These are phyloP conservation scores for Rubia peregrina DNA, from an alignment of 305 asterid genomes.

Conservation along the genomic window DNA sequence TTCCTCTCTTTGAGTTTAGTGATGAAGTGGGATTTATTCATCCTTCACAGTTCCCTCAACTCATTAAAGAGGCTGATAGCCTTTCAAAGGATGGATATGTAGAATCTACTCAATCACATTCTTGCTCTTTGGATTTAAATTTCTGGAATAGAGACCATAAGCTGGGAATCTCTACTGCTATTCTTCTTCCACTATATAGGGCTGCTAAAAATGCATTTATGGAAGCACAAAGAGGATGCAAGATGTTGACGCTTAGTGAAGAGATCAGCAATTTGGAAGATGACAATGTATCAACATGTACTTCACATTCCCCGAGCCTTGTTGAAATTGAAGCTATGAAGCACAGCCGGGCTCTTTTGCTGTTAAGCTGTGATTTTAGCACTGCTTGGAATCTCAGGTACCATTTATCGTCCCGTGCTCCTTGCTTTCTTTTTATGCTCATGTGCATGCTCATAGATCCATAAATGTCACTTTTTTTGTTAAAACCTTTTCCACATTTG, in stretches of 20 bases:
- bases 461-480: not conserved
- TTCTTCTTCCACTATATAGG: slow-evolving; percentile 46
- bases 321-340: slow-evolving; percentile 29
- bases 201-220: slow-evolving; percentile 66
- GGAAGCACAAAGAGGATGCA: slow-evolving; percentile 42
- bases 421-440: not conserved
- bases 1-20: slow-evolving; percentile 26
- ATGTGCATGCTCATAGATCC: not conserved
- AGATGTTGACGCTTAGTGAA: slow-evolving; percentile 15
- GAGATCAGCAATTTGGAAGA: slow-evolving; percentile 23
- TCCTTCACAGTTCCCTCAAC: slow-evolving; percentile 57
- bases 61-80: slow-evolving; percentile 8
- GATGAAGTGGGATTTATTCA: slow-evolving; percentile 87
- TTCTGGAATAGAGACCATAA: slow-evolving; percentile 42
- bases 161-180: slow-evolving; percentile 24
- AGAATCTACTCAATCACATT: slow-evolving; percentile 17
- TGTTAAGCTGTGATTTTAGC: slow-evolving; percentile 83
- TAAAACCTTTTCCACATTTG: not conserved
- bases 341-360: slow-evolving; percentile 69
- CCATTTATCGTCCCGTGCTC: not conserved
- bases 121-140: slow-evolving; percentile 22
- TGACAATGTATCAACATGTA: slow-evolving; percentile 14
- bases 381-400: slow-evolving; percentile 92
- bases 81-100: slow-evolving; percentile 9
- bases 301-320: slow-evolving; percentile 19